These are phyloP conservation scores for Leishmania braziliensis DNA, from an alignment of 208 protist genomes.

Conservation along the genomic window DNA sequence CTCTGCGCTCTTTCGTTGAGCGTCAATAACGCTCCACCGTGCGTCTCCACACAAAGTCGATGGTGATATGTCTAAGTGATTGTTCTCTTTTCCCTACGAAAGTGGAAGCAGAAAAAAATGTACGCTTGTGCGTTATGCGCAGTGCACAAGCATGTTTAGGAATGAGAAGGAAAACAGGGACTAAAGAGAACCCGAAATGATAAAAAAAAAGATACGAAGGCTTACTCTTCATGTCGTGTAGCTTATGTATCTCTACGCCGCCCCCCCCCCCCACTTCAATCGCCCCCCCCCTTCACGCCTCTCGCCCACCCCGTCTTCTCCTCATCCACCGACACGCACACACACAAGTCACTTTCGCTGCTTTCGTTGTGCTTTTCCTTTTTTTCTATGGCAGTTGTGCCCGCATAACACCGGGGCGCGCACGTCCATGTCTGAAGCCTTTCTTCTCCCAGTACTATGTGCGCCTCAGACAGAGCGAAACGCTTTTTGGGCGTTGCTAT, in stretches of 20 bases:
- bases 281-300: not conserved
- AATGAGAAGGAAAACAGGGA: not conserved
- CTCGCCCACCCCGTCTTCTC: not conserved
- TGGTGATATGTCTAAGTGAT: not conserved
- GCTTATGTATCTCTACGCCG: not conserved
- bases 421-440: not conserved
- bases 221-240: not conserved
- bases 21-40: not conserved
- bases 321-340: not conserved
- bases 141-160: not conserved
- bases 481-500: not conserved
- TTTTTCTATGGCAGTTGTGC: not conserved
- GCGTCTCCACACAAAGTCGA: not conserved
- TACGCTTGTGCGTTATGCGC: not conserved
- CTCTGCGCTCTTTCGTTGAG: not conserved
- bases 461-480: no score
- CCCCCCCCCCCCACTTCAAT: not conserved
- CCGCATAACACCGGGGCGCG: not conserved
- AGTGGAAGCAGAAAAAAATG: not conserved
- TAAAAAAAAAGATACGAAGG: not conserved
- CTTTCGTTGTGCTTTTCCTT: not conserved
- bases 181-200: not conserved
- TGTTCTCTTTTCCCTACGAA: constrained; percentile 3
- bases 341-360: not conserved
- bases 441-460: not conserved